Conservation (phyloP, 352 stramenopile species). For the Pythium dissimile region DNA sequence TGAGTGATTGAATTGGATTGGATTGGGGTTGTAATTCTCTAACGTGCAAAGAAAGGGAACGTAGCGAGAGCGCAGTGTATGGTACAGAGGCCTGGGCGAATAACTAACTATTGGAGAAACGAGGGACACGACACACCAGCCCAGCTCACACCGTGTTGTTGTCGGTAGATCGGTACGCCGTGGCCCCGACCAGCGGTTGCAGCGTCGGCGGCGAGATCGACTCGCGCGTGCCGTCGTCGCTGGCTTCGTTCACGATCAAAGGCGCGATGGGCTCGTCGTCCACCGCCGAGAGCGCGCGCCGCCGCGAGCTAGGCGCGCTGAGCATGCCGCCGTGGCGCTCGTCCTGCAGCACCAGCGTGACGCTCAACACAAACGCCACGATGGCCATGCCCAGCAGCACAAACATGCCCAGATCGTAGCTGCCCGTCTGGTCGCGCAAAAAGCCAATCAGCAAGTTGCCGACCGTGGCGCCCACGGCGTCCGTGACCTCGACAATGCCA, state of each 20-base stretch:
- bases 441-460: constrained; percentile 86
- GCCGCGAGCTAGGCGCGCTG: constrained; percentile 47
- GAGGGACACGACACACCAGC: not conserved
- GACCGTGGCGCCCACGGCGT: constrained; percentile 74
- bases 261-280: constrained; percentile 54
- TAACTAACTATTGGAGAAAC: not conserved
- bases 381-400: constrained; percentile 74
- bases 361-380: constrained; percentile 58
- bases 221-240: not conserved
- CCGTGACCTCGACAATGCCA: constrained; percentile 84
- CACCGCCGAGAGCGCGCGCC: constrained; percentile 52
- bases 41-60: no score
- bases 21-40: no score
- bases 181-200: no score
- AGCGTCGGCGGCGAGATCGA: constrained; percentile 2
- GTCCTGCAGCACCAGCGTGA: constrained; percentile 68
- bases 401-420: constrained; percentile 82
- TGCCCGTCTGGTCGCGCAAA: constrained; percentile 73
- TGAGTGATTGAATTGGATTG: no score
- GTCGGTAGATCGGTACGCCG: constrained; percentile 8
- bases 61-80: not conserved
- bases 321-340: constrained; percentile 50
- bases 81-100: not conserved
- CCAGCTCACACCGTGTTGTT: constrained; percentile 5
- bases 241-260: constrained; percentile 31